Evolutionary conservation across 164 flowering plant genomes (phyloP), one percentile per base, ranked within the genome.

Genomic region (Macadamia integrifolia): DNA sequence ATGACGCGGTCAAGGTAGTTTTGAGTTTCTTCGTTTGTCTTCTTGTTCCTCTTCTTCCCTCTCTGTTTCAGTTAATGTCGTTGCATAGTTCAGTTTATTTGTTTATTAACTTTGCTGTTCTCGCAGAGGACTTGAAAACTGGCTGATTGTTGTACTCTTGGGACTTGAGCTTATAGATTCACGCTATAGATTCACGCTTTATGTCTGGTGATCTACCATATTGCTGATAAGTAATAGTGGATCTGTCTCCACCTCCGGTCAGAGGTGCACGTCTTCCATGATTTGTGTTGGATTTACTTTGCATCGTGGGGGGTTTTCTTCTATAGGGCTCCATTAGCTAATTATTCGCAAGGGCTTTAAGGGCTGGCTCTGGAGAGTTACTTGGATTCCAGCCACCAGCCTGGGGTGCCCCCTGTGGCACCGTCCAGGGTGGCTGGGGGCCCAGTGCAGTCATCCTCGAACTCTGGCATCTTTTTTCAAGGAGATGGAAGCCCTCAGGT

Each of bases 391-490:
- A 66, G 83, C 82, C 86, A 82, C 79, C 90, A 85, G 69, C 76
- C 80, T 70, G 71, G 69, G 75, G 84, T 87, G 86, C 79, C 85
- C 42, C 71, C 74, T 15, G 85, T 84, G 93, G 95, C 81, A 61
- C 88, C 90, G 72, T 85, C 96, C 75, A 84, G 87, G 75, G 86
- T 83, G 86, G 90, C 84, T 76, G 92, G 98, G 66, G 92, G 91
- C 23, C 72, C 84, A 64, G 65, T 82, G 43, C 95, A 85, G 56
- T 87, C 94, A 60, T 83, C 94, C 59, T 81, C 93, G 18, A 84
- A 85, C 76, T 94, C 97, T 58, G 96, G 96, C 68, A 86, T 94
- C 46, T 90, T 87, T 78, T 90, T 80, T 72, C 96, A 89, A 78
- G 93, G 93, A 70, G 98, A 90, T 73, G 87, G 81, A 56, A 88